A percentile compares a stretch with the other conserved stretches of the same genome.
These are phyloP conservation scores for Hamamelis virginiana DNA, from an alignment of 164 flowering plant genomes.

Conservation along the genomic window DNA sequence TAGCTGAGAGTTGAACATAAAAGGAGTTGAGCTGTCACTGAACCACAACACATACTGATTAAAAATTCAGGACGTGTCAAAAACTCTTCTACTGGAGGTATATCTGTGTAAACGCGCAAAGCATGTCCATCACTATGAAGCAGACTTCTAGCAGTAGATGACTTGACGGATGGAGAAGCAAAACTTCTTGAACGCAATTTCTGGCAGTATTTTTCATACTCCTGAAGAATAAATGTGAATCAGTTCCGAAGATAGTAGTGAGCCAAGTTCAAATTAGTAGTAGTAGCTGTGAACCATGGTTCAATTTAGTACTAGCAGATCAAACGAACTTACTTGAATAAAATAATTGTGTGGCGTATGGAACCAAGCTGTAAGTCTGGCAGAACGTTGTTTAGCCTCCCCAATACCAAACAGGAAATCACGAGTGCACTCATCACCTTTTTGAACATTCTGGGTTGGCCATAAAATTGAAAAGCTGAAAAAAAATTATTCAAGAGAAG, in stretches of 20 bases:
- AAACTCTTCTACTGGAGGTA: slow-evolving; percentile 85
- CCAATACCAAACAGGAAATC: slow-evolving; percentile 89
- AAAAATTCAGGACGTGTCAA: slow-evolving; percentile 79
- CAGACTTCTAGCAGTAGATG: slow-evolving; percentile 32
- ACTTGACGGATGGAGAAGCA: slow-evolving; percentile 15
- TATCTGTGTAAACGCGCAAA: slow-evolving; percentile 80
- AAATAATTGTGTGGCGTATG: slow-evolving; percentile 84
- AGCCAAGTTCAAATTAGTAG: slow-evolving; percentile 7
- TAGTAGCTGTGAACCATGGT: neutral
- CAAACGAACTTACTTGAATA: slow-evolving; percentile 47
- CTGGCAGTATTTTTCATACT: slow-evolving; percentile 50
- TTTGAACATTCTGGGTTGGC: slow-evolving; percentile 65
- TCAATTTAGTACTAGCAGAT: neutral
- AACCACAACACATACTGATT: slow-evolving; percentile 54
- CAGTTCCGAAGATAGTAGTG: neutral
- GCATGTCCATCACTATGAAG: slow-evolving; percentile 33
- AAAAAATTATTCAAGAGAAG: slow-evolving; percentile 18
- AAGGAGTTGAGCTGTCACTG: neutral
- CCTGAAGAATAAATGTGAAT: slow-evolving; percentile 40
- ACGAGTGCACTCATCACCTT: slow-evolving; percentile 94
- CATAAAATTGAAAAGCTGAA: slow-evolving; percentile 86
- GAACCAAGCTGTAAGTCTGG: slow-evolving; percentile 97
- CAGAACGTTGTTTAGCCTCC: slow-evolving; percentile 95
- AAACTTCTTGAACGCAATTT: slow-evolving; percentile 37
- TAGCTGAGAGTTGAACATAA: neutral